Base-by-base conservation (phyloP, 176 grass and related monocot genomes). In the Cenchrus purpureus region DNA sequence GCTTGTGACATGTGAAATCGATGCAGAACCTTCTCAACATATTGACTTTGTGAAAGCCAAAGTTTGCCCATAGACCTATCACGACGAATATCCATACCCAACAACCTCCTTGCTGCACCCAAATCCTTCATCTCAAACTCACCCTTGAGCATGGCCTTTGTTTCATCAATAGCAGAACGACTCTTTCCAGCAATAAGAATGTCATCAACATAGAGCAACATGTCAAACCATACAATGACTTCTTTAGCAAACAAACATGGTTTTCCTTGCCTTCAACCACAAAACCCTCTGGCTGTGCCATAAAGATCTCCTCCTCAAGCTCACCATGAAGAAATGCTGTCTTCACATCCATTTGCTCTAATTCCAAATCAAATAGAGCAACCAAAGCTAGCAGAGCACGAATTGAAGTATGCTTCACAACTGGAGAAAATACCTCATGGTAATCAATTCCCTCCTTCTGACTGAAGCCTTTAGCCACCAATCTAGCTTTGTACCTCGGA, bases 401-500 rank as follows among this genome's bases (percentile, higher is more conserved):
- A 62, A 62, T 62, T 3, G 9, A 62, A 62, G n/a, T 62, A 28
- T 62, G 59, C 59, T 62, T 62, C 59, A 28, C 9, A 62, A 62
- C n/a, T 12, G 59, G 59, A 28, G 59, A 62, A 62, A 62, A 62
- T 25, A 62, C 59, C 59, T 76, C 32, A n/a, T 59, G 10, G 55
- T 60, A 45, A 10, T 78, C n/a, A 62, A 49, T 16, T 7, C 22
- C 59, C 60, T 44, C 17, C 53, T 77, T 74, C 28, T 82, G 15
- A 45, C 14, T 74, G 2, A 65, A 80, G 16, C 44, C 75, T 17
- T 87, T 73, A 1, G 4, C 54, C 4, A 80, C 77, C 22, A 74
- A 80, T 65, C 76, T 72, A 61, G 76, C 65, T 51, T 86, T 80
- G 55, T 55, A 77, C 5, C 71, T 64, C 20, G 63, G 28, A 73